Conservation (phyloP, 495 filamentous ascomycete species). For the Margaritispora aquatica region DNA sequence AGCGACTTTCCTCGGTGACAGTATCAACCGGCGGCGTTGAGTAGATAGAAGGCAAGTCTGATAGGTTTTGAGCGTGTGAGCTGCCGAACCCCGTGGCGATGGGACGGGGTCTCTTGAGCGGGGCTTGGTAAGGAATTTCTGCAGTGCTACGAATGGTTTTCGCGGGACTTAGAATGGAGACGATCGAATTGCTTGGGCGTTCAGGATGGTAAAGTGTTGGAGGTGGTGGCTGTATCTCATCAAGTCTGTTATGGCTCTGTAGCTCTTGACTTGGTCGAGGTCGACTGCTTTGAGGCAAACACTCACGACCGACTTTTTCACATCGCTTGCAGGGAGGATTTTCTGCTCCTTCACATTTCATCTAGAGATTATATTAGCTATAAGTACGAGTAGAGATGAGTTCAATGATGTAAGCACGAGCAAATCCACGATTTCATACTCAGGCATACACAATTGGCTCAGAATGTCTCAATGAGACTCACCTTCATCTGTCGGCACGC, state of each 20-base stretch:
- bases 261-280: neutral
- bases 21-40: slow-evolving; percentile 1
- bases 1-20: neutral
- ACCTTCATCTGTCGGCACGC: slow-evolving; percentile 3
- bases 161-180: neutral
- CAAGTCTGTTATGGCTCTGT: neutral
- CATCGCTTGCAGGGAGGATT: neutral
- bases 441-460: too few species aligned
- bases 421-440: too few species aligned
- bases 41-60: slow-evolving; percentile 6
- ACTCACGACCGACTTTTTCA: neutral
- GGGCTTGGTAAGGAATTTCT: neutral
- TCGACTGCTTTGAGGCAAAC: neutral
- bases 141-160: neutral
- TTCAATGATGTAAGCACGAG: neutral
- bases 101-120: neutral
- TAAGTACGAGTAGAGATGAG: too few species aligned
- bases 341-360: neutral
- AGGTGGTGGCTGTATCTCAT: neutral
- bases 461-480: too few species aligned
- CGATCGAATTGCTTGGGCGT: neutral
- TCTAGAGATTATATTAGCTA: neutral
- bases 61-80: neutral
- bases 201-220: neutral
- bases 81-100: neutral